phyloP scores from a whole-genome alignment of 2,329 filamentous ascomycete species.

The Sporothrix euskadiensis region DNA sequence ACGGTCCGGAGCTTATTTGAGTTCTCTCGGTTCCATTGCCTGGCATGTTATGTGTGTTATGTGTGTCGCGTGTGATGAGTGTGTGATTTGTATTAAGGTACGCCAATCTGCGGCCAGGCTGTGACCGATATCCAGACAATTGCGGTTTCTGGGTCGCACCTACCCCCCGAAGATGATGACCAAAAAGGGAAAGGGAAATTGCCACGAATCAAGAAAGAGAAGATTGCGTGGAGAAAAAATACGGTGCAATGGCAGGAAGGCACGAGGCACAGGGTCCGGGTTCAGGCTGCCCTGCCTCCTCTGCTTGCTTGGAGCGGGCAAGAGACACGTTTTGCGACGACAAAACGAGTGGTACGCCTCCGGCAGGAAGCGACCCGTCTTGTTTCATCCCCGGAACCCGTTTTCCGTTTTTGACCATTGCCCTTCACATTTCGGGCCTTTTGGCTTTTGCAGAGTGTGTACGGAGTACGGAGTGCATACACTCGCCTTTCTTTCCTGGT shows the following conservation, averaged over 20 bases:
- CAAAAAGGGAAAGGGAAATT: constrained; percentile 5
- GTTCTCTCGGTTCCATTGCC: neutral
- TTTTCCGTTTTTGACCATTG: neutral
- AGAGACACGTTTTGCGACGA: constrained; percentile 5
- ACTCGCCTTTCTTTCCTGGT: neutral
- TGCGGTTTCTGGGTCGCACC: constrained; percentile 9
- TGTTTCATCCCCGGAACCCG: constrained; percentile 16
- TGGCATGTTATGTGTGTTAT: neutral
- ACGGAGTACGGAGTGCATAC: neutral
- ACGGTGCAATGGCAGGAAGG: neutral
- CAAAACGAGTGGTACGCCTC: constrained; percentile 7
- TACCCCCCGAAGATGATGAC: neutral
- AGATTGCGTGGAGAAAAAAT: neutral
- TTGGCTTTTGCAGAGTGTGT: neutral
- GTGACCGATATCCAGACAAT: constrained; percentile 2
- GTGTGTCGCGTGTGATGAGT: neutral
- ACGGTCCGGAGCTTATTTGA: neutral
- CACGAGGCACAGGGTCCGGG: neutral
- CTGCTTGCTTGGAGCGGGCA: neutral
- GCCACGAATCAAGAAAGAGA: neutral
- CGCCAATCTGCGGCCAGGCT: constrained; percentile 11
- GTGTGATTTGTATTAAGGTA: neutral
- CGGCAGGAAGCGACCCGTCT: constrained; percentile 19
- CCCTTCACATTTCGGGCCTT: neutral
- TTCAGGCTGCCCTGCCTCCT: neutral